A percentile compares a stretch with the other conserved stretches of the same genome.
phyloP scores from a whole-genome alignment of 805 yeast genomes.

The Kodamaea lidongshanica region DNA sequence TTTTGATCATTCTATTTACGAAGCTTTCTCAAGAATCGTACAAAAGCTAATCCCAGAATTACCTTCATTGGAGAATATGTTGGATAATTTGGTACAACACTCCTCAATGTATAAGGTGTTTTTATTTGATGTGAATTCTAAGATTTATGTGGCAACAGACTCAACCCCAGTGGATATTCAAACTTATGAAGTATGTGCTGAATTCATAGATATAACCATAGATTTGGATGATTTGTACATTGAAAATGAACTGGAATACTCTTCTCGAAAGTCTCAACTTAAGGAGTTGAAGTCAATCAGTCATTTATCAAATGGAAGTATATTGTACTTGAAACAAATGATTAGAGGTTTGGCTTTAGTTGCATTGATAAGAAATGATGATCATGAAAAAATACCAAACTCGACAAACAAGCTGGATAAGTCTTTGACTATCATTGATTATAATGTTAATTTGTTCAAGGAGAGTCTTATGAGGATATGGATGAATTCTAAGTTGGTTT shows the following conservation, averaged over 20 bases:
- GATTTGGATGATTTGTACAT: constrained; percentile 72
- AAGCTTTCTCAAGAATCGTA: constrained; percentile 88
- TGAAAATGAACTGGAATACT: constrained; percentile 21
- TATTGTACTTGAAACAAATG: constrained; percentile 83
- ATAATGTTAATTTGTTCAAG: constrained; percentile 77
- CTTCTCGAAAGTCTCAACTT: constrained; percentile 6
- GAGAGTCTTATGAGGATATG: constrained; percentile 70
- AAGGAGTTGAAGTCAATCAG: constrained; percentile 61
- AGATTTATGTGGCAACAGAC: constrained; percentile 93
- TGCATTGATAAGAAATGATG: constrained; percentile 71
- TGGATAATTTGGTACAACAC: constrained; percentile 83
- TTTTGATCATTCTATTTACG: constrained; percentile 92
- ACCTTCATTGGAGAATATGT: constrained; percentile 79
- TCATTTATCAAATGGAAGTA: constrained; percentile 74
- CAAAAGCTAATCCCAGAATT: constrained; percentile 87
- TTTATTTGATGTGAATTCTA: constrained; percentile 84
- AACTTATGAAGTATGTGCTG: constrained; percentile 94
- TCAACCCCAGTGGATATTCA: constrained; percentile 93
- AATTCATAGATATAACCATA: constrained; percentile 89
- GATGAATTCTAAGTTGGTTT: constrained; percentile 35
- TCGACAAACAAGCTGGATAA: constrained; percentile 20
- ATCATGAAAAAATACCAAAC: constrained; percentile 11
- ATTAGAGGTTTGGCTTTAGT: constrained; percentile 88
- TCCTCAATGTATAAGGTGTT: constrained; percentile 90
- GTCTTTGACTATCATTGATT: constrained; percentile 68